Base-by-base conservation (phyloP, 2,329 filamentous ascomycete species). In the Neofusicoccum sp. region DNA sequence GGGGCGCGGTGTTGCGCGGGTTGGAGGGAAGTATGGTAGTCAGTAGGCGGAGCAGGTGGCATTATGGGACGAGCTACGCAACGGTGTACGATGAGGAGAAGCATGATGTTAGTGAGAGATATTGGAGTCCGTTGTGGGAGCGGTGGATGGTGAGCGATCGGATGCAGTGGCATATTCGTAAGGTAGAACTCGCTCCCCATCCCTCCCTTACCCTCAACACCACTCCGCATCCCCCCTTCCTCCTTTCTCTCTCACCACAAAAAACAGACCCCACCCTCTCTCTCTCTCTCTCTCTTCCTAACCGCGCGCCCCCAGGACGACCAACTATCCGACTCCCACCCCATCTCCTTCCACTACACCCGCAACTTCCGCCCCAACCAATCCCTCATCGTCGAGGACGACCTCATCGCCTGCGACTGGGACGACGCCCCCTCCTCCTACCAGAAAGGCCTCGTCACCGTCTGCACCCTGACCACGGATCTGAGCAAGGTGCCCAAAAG, bases 141-240 rank as follows among this genome's bases (percentile, higher is more conserved):
- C 78, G 89, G 54, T 93, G 89, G 89, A 93, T 92, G 89, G 90
- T 93, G 6, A 87, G 85, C 49, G 89, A 93, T 74, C 83, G 90
- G 52, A 93, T 94, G 89, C 89, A 92, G 76, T 93, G 91, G 91
- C 90, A 93, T 75, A 91, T 93, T 72, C 85, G 87, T 65, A 92
- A 92, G 84, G 89, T 88, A 70, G 68, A 81, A 76, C 62, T 22
- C 49, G 36, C 61, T 43, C 29, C 39, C 34, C 43, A 22, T 65
- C 48, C 41, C 58, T 63, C 28, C 2, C 22, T 22, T 22, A 22
- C 22, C 22, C 22, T 22, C 22, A 22, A 22, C 22, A 22, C 22
- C 22, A 22, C 22, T 22, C 22, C 22, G 22, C 22, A 22, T 22
- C 22, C 22, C 22, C 22, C 22, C 22, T 22, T 22, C 22, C 22